Base-by-base conservation (phyloP, 805 yeast genomes). In the Myxozyma melibiosi region DNA sequence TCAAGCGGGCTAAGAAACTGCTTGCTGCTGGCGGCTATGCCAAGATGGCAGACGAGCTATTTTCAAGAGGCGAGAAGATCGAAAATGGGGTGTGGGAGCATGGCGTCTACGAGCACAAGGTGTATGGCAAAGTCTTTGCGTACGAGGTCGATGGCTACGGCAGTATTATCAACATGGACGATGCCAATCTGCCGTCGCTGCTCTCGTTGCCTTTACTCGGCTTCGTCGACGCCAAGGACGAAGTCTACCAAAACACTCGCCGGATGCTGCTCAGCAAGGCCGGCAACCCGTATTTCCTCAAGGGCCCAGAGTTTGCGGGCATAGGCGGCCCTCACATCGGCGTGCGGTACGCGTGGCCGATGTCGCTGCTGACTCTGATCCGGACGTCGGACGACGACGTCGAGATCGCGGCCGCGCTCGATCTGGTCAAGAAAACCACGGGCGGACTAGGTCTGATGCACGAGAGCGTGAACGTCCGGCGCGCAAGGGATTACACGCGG, bases 281-380 rank as follows among this genome's bases (percentile, higher is more conserved):
- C 4, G 94, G 94, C 0, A 90, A 90, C 68, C 96, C 97, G 0
- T 90, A 88, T 70, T 90, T 73, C 65, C 73, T 87, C 41, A 69
- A 73, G 39, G 96, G 96, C 0, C 64, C 66, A 3, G 71, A 70
- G 61, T 86, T 90, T 67, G 77, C 79, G 63, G 96, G 96, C 0
- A 80, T 90, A 58, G 96, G 97, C 0, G 96, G 96, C 0, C 97
- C 97, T 0, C 97, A 90, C 69, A 81, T 90, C 40, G 96, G 96
- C 1, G 78, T 86, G 22, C 74, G 77, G 20, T 78, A 84, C 68
- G 96, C 95, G 0, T 90, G 97, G 97, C 96, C 96, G 13, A 86
- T 90, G 96, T 83, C 90, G 33, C 73, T 86, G n/a, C 72, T 89
- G 37, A 78, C 88, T 51, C 80, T 83, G 31, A 88, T 89, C 20